Base-by-base conservation (phyloP, 2,329 filamentous ascomycete genomes). In the Phyllosticta paracitricarpa region DNA sequence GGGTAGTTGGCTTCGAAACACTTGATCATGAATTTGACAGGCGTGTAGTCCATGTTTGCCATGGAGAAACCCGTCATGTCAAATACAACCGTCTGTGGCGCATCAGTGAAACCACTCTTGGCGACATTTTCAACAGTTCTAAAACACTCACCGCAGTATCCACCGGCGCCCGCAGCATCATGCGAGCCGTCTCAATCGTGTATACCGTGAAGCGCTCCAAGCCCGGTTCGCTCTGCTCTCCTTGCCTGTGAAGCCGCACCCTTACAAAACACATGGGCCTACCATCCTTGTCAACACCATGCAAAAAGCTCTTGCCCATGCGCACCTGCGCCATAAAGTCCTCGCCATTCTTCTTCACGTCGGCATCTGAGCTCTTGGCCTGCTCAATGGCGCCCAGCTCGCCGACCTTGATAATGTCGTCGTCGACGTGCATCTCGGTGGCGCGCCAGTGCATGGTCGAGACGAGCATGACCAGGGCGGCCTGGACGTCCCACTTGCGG, bases 1-100 rank as follows among this genome's bases (percentile, higher is more conserved):
- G 94, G 94, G 68, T 97, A 99, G 73, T 99, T 97, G 63, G 94
- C 94, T 77, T 99, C 94, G 71, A 99, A 99, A 74, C 92, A 96
- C 75, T 96, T 96, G 75, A 99, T 97, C 88, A 99, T 97, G 77
- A 97, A 99, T 71, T 96, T 99, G 62, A 99, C 90, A 1, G 94
- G 93, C 0, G 89, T 84, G 73, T 97, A 97, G 74, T 99, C 94
- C 94, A 99, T 97, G 75, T 99, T 99, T 17, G 92, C 88, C 78
- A 97, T 81, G 19, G 89, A 89, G 73, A 97, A 97, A 64, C 87
- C 85, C 7, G 89, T 96, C 90, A 99, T 93, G 73, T 99, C 94
- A 70, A 99, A 99, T 55, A 99, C 78, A 65, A 99, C 84, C 52
- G 89, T 94, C 89, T 96, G 63, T 9, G 24, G 7, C 62, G 7